phyloP scores from a whole-genome alignment of 2,329 filamentous ascomycete species.

The Fusarium sp. region DNA sequence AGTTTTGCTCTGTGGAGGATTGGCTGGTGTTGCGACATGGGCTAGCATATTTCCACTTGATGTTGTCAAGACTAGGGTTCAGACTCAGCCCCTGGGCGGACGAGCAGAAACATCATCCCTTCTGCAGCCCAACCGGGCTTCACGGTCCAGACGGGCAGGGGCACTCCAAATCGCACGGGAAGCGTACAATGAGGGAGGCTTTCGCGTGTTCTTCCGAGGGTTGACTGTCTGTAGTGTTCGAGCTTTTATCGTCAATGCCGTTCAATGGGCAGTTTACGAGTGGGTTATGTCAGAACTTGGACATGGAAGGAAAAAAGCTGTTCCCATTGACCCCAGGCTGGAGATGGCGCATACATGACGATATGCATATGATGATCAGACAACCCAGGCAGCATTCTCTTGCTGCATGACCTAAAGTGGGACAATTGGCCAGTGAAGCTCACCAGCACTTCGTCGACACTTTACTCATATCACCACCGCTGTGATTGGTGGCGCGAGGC shows the following conservation, averaged over 20 bases:
- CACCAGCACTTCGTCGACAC: neutral
- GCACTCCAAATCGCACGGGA: slow-evolving; percentile 74
- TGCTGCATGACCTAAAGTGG: too few species aligned
- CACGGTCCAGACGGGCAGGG: slow-evolving; percentile 54
- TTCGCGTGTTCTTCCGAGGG: slow-evolving; percentile 76
- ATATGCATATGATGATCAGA: neutral
- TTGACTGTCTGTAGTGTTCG: slow-evolving; percentile 85
- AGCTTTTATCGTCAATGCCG: slow-evolving; percentile 93
- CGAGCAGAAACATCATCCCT: slow-evolving; percentile 33
- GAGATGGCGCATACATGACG: slow-evolving; percentile 11
- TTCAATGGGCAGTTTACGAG: slow-evolving; percentile 93
- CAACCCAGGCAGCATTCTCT: neutral
- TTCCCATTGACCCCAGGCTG: slow-evolving; percentile 1
- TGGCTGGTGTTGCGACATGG: slow-evolving; percentile 92
- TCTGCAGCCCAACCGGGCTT: slow-evolving; percentile 39
- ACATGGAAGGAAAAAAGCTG: slow-evolving; percentile 39
- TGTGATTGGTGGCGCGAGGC: too few species aligned
- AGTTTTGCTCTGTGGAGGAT: slow-evolving; percentile 83
- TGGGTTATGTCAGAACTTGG: slow-evolving; percentile 78
- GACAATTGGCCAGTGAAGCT: neutral
- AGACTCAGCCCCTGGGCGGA: slow-evolving; percentile 70
- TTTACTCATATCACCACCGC: too few species aligned
- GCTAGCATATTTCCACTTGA: slow-evolving; percentile 91
- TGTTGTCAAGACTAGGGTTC: slow-evolving; percentile 92
- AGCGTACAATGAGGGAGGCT: slow-evolving; percentile 74